Base-by-base conservation (phyloP, 2,329 filamentous ascomycete species). In the Triangularia setosa region DNA sequence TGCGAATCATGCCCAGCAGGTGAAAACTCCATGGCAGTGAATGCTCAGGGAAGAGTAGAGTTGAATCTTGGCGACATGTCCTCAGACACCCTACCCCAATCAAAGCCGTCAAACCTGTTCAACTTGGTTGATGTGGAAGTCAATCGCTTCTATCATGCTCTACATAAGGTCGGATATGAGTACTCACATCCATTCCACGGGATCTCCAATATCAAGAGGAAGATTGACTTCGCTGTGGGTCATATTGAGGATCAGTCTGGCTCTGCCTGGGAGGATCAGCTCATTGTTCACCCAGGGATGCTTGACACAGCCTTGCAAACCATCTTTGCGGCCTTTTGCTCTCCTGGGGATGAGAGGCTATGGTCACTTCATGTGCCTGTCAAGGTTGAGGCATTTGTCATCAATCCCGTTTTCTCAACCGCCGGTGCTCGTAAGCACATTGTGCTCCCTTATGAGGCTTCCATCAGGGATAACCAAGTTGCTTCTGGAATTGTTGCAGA, bases 221-320 rank as follows among this genome's bases (percentile, higher is more conserved):
- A 58, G 40, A 12, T 61, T 14, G 60, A 64, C 5, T 55, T 24
- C 12, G 63, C 58, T 8, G 65, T 58, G 7, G 2, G 68, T 65
- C n/a, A n/a, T 18, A 33, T 28, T 21, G 16, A 52, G 23, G 12
- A 52, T 8, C 40, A 28, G 14, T 48, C 40, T 5, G 18, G 40
- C 40, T 21, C 40, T 16, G 5, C 30, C 7, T 7, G 11, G 30
- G 30, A 35, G 6, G 30, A 18, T 52, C n/a, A 21, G 11, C 23
- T 71, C 0, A 18, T 70, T 0, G 12, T 72, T 2, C 71, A 72
- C 56, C 71, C 70, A 0, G 72, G 65, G 0, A n/a, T 56, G 6
- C 60, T 73, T 0, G 72, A 73, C 60, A 67, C 68, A 27, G 62
- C 72, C 0, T 64, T 73, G 14, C 70, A 72, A 25, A 61, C 69